Conservation (phyloP, 805 yeast species). For the Suhomyces sp. region DNA sequence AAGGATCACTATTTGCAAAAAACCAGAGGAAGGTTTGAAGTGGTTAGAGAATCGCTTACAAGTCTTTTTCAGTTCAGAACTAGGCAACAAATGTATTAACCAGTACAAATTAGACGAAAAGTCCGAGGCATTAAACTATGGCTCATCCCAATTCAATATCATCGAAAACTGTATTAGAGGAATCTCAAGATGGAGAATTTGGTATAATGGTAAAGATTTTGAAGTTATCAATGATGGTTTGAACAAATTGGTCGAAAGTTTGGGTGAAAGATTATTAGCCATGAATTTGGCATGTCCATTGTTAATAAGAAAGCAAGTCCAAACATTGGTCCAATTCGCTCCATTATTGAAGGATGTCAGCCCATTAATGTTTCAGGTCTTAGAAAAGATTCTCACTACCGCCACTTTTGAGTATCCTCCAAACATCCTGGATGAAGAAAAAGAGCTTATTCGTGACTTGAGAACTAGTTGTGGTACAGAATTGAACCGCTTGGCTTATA, state of each 20-base stretch:
- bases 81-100: slow-evolving; percentile 65
- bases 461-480: slow-evolving; percentile 94
- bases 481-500: slow-evolving; percentile 85
- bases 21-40: slow-evolving; percentile 73
- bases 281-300: slow-evolving; percentile 79
- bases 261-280: slow-evolving; percentile 73
- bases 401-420: slow-evolving; percentile 81
- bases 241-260: slow-evolving; percentile 57
- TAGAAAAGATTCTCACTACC: slow-evolving; percentile 80
- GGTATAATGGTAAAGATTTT: slow-evolving; percentile 67
- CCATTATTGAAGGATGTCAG: slow-evolving; percentile 80
- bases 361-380: slow-evolving; percentile 72
- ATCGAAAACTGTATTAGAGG: slow-evolving; percentile 92
- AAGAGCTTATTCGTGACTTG: slow-evolving; percentile 80
- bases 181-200: slow-evolving; percentile 90
- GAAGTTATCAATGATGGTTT: slow-evolving; percentile 53
- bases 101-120: slow-evolving; percentile 54
- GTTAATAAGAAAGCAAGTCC: slow-evolving; percentile 79
- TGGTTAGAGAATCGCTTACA: slow-evolving; percentile 81
- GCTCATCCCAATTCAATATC: slow-evolving; percentile 78
- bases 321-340: slow-evolving; percentile 90
- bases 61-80: slow-evolving; percentile 64
- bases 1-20: slow-evolving; percentile 80
- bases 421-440: slow-evolving; percentile 63
- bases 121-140: slow-evolving; percentile 68